A percentile compares a stretch with the other conserved stretches of the same genome.
Conservation (phyloP, 2,329 filamentous ascomycete genomes). For the Teratosphaeriaceae sp. region DNA sequence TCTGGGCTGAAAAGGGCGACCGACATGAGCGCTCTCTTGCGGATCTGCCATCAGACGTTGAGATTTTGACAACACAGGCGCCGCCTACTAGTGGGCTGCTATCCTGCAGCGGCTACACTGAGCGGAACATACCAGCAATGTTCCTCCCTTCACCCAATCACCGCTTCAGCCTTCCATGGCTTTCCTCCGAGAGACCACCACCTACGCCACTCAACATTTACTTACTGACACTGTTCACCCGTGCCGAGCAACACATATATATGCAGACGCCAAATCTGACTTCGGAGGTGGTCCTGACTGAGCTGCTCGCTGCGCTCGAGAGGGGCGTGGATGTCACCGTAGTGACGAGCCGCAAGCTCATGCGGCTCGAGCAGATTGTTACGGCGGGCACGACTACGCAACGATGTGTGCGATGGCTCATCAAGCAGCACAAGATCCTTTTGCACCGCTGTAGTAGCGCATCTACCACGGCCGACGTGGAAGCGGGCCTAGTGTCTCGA, state of each 20-base stretch:
- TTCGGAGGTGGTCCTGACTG: conserved; percentile 55
- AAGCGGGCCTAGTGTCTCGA: conserved; percentile 36
- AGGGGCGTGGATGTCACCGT: conserved; percentile 59
- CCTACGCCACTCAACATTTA: conserved; percentile 62
- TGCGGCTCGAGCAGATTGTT: conserved; percentile 66
- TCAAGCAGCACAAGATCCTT: conserved; percentile 45
- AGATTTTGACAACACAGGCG: not conserved
- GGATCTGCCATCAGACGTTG: not conserved
- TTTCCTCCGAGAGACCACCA: conserved; percentile 43
- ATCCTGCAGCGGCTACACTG: too few relatives aligned
- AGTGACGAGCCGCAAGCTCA: conserved; percentile 29
- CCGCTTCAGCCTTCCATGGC: conserved; percentile 53
- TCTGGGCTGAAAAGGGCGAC: conserved; percentile 52
- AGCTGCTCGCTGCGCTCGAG: conserved; percentile 53
- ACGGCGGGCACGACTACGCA: conserved; percentile 70
- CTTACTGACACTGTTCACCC: conserved; percentile 53
- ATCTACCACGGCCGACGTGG: conserved; percentile 32
- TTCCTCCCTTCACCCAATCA: conserved; percentile 71
- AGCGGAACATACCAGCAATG: conserved; percentile 44
- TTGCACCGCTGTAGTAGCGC: conserved; percentile 12
- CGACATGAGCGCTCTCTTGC: conserved; percentile 1
- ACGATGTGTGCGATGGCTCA: conserved; percentile 54
- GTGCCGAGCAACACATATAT: conserved; percentile 54
- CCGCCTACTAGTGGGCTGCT: too few relatives aligned
- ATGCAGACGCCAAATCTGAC: conserved; percentile 77